phyloP scores from a whole-genome alignment of 2,329 filamentous ascomycete genomes.

The Phoma sp. region DNA sequence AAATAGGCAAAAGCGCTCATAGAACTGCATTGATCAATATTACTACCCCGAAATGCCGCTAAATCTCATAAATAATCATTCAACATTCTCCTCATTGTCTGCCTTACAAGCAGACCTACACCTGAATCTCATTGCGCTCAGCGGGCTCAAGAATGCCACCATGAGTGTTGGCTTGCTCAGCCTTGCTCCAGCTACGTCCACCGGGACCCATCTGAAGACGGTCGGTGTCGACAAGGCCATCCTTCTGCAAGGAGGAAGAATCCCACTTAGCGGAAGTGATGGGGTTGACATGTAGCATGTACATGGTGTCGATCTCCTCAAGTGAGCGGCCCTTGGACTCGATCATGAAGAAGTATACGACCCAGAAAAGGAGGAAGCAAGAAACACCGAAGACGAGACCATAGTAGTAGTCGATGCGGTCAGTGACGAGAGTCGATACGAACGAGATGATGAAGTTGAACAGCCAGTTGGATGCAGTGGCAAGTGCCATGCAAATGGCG shows the following conservation, averaged over 20 bases:
- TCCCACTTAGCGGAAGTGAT: slow-evolving; percentile 67
- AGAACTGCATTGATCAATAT: slow-evolving; percentile 11
- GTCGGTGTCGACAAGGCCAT: slow-evolving; percentile 45
- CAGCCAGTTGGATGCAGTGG: slow-evolving; percentile 55
- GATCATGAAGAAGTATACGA: slow-evolving; percentile 82
- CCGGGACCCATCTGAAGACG: slow-evolving; percentile 42
- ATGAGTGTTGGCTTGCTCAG: slow-evolving; percentile 34
- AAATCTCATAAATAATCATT: slow-evolving; percentile 9
- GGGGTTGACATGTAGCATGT: slow-evolving; percentile 69
- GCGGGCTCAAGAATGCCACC: slow-evolving; percentile 33
- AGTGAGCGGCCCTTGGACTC: slow-evolving; percentile 77
- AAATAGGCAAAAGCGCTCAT: background rate
- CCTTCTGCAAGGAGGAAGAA: slow-evolving; percentile 34
- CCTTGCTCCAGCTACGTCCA: slow-evolving; percentile 44
- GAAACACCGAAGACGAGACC: slow-evolving; percentile 80
- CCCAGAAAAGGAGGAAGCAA: slow-evolving; percentile 67
- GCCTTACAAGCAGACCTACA: slow-evolving; percentile 6
- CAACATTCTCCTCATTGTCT: background rate
- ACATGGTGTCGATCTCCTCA: slow-evolving; percentile 80
- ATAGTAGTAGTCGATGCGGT: slow-evolving; percentile 73
- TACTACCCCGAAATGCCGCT: slow-evolving; percentile 8
- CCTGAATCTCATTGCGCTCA: slow-evolving; percentile 34
- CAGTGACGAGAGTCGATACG: slow-evolving; percentile 80
- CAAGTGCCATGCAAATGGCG: slow-evolving; percentile 55
- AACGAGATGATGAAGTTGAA: slow-evolving; percentile 64